Evolutionary conservation across 2,329 filamentous ascomycete species (phyloP).

Genomic region (Endoconidiophora polonica): DNA sequence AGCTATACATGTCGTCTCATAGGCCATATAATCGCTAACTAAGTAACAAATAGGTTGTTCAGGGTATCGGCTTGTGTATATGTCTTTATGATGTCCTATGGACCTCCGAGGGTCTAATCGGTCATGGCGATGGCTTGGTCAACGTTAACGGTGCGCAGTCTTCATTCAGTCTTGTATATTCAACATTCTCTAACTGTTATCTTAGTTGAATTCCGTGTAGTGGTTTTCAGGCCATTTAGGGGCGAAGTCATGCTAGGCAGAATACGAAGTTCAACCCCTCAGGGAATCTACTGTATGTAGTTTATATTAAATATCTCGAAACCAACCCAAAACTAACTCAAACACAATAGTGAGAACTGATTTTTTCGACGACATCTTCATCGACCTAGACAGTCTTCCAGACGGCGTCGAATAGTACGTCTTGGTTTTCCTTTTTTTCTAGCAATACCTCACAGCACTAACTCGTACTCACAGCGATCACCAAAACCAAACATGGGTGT

Average conservation of each 20-base stretch:
- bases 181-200: background rate
- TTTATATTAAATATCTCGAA: background rate
- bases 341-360: conserved; percentile 46
- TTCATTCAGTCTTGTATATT: conserved; percentile 12
- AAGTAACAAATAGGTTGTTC: conserved; percentile 46
- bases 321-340: conserved; percentile 8
- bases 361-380: conserved; percentile 86
- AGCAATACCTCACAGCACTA: conserved; percentile 16
- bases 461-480: conserved; percentile 38
- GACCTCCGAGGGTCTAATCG: conserved; percentile 83
- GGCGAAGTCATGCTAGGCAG: conserved; percentile 77
- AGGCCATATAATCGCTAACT: background rate
- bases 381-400: conserved; percentile 58
- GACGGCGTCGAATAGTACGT: conserved; percentile 61
- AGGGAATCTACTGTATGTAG: conserved; percentile 51
- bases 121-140: conserved; percentile 77
- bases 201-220: conserved; percentile 74
- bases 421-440: background rate
- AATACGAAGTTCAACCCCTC: conserved; percentile 56
- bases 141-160: conserved; percentile 65
- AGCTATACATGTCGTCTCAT: background rate
- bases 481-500: conserved; percentile 68
- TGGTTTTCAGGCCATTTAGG: conserved; percentile 92
- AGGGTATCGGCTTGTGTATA: conserved; percentile 85
- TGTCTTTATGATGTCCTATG: conserved; percentile 83